These are phyloP conservation scores for Stellera chamaejasme DNA, from an alignment of 345 rosid species.

Conservation along the genomic window DNA sequence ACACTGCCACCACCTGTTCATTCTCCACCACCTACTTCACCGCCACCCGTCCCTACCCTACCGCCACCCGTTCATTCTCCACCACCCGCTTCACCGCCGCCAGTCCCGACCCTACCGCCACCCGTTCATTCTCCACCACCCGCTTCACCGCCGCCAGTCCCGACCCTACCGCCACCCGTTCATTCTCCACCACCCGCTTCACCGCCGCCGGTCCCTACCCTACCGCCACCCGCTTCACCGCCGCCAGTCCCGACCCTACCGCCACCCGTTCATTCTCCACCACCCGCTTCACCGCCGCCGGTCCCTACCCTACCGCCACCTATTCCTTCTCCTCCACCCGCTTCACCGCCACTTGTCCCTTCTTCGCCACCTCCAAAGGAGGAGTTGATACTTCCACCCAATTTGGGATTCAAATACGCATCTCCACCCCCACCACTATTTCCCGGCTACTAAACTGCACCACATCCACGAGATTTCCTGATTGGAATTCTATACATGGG, in stretches of 20 bases:
- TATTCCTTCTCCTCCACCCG: conserved; percentile 21
- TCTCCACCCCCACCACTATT: conserved; percentile 83
- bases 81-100: conserved; percentile 20
- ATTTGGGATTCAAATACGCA: conserved; percentile 49
- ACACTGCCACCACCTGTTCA: conserved; percentile 55
- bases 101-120: conserved; percentile 12
- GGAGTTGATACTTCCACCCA: conserved; percentile 42
- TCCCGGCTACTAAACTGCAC: conserved; percentile 50
- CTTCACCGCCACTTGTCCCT: conserved; percentile 13
- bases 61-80: conserved; percentile 20
- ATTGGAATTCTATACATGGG: background rate
- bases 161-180: conserved; percentile 24
- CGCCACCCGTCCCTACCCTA: conserved; percentile 11
- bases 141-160: conserved; percentile 13
- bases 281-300: too few relatives aligned
- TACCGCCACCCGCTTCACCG: conserved; percentile 12
- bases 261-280: too few relatives aligned
- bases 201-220: conserved; percentile 6
- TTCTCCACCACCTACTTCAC: conserved; percentile 25
- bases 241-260: conserved; percentile 18
- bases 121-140: background rate
- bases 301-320: conserved; percentile 12
- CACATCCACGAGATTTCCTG: background rate
- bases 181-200: too few relatives aligned
- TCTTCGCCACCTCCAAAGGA: conserved; percentile 25